Evolutionary conservation across 108 stramenopile genomes (phyloP), one percentile per base, ranked within the genome.

Genomic region (Craspedostauros australis): DNA sequence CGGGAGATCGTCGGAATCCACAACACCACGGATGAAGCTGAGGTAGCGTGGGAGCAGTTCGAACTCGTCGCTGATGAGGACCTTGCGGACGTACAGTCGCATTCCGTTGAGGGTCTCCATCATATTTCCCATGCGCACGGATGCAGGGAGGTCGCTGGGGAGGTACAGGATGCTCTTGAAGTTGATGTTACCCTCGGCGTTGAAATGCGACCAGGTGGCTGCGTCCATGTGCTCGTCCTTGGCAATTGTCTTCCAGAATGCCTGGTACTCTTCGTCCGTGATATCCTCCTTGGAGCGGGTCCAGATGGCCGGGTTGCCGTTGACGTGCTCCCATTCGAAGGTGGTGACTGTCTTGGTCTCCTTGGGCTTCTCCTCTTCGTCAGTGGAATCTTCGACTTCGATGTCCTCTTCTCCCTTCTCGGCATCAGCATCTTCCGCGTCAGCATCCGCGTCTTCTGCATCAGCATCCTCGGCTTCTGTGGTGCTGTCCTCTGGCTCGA

Each of bases 131-230:
- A 47, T 51, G 21, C 58, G 57, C 31, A 68, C 75, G 7, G 60
- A 48, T 27, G 52, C 46, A 7, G 90, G 90, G 21, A 80, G 46
- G 42, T 82, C 77, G 31, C 59, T 51, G 5, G 99, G 99, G 19
- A 97, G 32, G 82, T 95, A 99, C 9, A 99, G 70, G 48, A 99
- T 91, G 14, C 90, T 86, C 66, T 90, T 95, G 88, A 99, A 99
- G 76, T 99, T 98, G 61, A 99, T 96, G 64, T 99, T 98, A 51
- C 99, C 99, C 79, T 99, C 99, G 16, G 99, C 99, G 65, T 93
- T 90, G 70, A 99, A 99, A 76, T 99, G 99, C 19, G 82, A 79
- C 97, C 98, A 98, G 5, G 80, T 57, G 27, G 73, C 60, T 19
- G 97, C 79, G 39, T 94, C 57, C 47, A 24, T 39, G 21, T 43